These are phyloP conservation scores for Paxillus involutus DNA, from an alignment of 768 basidiomycete species.

Conservation along the genomic window DNA sequence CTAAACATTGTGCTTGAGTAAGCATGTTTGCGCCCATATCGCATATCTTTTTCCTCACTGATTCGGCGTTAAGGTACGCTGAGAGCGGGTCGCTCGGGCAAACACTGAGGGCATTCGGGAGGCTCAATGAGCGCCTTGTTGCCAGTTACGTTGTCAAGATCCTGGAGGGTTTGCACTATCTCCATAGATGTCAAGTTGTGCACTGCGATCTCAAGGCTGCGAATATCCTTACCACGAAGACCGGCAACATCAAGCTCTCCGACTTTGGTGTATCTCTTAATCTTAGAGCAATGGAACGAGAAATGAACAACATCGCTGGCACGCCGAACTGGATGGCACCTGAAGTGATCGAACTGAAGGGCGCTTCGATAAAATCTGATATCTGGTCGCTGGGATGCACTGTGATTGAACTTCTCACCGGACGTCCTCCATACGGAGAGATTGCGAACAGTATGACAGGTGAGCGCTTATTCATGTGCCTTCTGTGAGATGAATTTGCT, in stretches of 20 bases:
- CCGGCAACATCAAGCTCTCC: slow-evolving; percentile 93
- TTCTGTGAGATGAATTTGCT: background rate
- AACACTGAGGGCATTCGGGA: slow-evolving; percentile 91
- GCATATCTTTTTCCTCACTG: slow-evolving; percentile 14
- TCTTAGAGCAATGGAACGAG: slow-evolving; percentile 84
- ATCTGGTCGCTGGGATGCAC: slow-evolving; percentile 97
- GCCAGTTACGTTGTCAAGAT: slow-evolving; percentile 96
- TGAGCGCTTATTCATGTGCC: slow-evolving; percentile 32
- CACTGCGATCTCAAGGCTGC: slow-evolving; percentile 99
- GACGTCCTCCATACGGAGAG: slow-evolving; percentile 88
- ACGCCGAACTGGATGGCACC: slow-evolving; percentile 99
- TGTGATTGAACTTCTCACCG: slow-evolving; percentile 90
- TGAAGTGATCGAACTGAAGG: slow-evolving; percentile 94
- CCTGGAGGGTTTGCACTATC: slow-evolving; percentile 90
- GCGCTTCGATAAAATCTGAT: slow-evolving; percentile 89
- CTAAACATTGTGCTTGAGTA: slow-evolving; percentile 94
- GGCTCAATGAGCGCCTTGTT: slow-evolving; percentile 88
- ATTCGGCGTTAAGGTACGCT: slow-evolving; percentile 63
- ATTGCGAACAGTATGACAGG: slow-evolving; percentile 90
- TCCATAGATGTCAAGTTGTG: slow-evolving; percentile 87
- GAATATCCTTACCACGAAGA: slow-evolving; percentile 98
- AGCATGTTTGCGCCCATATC: slow-evolving; percentile 31
- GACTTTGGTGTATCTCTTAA: slow-evolving; percentile 99
- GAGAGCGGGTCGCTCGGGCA: slow-evolving; percentile 96
- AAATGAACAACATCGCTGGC: slow-evolving; percentile 84